Conservation (phyloP, 2,329 filamentous ascomycete species). For the Talaromyces marneffei region DNA sequence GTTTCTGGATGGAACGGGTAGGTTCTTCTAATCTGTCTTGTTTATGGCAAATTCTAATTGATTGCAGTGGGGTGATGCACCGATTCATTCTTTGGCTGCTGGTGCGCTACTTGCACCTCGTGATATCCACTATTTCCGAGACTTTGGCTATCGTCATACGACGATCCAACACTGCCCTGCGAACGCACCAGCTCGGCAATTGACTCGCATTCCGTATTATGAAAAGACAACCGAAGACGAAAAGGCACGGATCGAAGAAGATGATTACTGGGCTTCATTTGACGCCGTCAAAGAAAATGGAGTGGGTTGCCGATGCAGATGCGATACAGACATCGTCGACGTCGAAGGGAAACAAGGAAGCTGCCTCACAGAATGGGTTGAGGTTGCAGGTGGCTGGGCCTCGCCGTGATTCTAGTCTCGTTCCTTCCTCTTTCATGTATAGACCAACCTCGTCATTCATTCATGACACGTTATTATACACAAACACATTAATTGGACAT, state of each 20-base stretch:
- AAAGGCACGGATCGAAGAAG: constrained; percentile 81
- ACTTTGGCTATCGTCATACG: constrained; percentile 96
- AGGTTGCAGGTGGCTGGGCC: constrained; percentile 91
- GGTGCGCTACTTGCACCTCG: constrained; percentile 73
- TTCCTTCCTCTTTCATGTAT: constrained; percentile 20
- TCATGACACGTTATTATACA: constrained; percentile 20
- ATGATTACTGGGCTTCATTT: constrained; percentile 89
- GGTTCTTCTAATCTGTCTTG: constrained; percentile 23
- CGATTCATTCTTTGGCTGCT: constrained; percentile 93
- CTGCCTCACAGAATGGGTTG: constrained; percentile 93
- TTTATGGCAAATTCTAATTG: constrained; percentile 19
- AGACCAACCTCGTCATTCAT: constrained; percentile 22
- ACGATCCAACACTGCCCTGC: constrained; percentile 98
- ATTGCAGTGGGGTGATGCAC: constrained; percentile 91
- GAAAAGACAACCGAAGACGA: constrained; percentile 76
- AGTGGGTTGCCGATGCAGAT: constrained; percentile 91
- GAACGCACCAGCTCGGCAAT: constrained; percentile 83
- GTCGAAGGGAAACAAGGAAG: constrained; percentile 97
- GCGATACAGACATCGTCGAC: constrained; percentile 94
- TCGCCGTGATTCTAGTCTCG: constrained; percentile 41
- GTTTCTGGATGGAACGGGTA: constrained; percentile 99
- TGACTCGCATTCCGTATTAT: constrained; percentile 71
- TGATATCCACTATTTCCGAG: constrained; percentile 98
- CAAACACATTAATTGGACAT: constrained; percentile 23
- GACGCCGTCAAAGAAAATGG: constrained; percentile 90